Evolutionary conservation across 2,329 filamentous ascomycete genomes (phyloP).

Genomic region (Arthroderma sp.): DNA sequence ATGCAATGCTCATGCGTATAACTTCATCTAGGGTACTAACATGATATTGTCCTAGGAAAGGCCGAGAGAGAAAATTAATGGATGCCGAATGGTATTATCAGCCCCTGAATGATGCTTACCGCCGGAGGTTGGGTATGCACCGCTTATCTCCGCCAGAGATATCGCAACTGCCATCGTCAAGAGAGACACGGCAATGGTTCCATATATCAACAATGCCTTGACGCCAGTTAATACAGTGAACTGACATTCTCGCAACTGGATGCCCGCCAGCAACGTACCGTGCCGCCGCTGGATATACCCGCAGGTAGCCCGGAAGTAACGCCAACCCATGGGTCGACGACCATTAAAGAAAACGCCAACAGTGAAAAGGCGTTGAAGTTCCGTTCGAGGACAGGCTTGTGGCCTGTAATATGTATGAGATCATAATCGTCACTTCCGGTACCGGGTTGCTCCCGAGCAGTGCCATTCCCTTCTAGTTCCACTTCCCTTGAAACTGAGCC

Average conservation of each 20-base stretch:
- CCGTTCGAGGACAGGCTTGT: conserved; percentile 1
- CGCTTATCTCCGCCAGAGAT: conserved; percentile 1
- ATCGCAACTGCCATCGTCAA: not conserved
- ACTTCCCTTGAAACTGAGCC: too few relatives aligned
- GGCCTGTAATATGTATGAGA: not conserved
- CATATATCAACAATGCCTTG: not conserved
- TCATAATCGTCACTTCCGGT: not conserved
- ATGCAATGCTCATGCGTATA: too few relatives aligned
- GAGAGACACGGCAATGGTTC: not conserved
- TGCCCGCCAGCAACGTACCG: not conserved
- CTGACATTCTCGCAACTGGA: not conserved
- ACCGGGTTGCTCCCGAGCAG: not conserved
- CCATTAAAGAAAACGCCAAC: conserved; percentile 1
- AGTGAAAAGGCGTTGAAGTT: not conserved
- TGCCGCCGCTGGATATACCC: not conserved
- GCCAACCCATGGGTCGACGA: not conserved
- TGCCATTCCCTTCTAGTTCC: too few relatives aligned
- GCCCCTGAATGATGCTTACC: not conserved
- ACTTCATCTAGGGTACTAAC: not conserved
- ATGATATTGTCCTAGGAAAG: not conserved
- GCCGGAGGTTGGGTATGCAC: conserved; percentile 1
- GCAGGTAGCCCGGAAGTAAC: not conserved
- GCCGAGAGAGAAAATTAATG: not conserved
- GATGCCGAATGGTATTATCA: not conserved
- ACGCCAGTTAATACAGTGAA: not conserved